Evolutionary conservation across 345 rosid genomes (phyloP).

Genomic region (Hibiscus trionum): DNA sequence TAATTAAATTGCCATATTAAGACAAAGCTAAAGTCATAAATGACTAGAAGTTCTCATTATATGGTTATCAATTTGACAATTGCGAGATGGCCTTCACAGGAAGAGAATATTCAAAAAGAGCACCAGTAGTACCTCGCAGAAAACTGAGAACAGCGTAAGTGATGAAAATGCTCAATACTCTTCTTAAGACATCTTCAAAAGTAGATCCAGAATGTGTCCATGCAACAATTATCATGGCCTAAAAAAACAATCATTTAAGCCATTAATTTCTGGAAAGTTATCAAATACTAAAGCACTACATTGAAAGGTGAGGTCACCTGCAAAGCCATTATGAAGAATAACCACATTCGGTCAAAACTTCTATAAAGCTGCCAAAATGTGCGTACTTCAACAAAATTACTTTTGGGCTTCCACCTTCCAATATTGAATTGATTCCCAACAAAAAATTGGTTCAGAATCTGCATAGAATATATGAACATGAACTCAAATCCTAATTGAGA

Average conservation of each 20-base stretch:
- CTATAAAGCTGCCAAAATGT: conserved; percentile 90
- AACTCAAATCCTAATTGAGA: background rate
- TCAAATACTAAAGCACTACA: conserved; percentile 5
- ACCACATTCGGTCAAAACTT: conserved; percentile 97
- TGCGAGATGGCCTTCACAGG: background rate
- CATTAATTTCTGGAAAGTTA: conserved; percentile 11
- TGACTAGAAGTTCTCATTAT: background rate
- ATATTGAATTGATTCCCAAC: conserved; percentile 23
- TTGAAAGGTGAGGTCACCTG: conserved; percentile 45
- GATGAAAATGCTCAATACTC: conserved; percentile 75
- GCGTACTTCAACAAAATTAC: conserved; percentile 95
- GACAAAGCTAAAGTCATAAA: background rate
- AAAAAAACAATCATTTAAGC: conserved; percentile 23
- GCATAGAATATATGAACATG: conserved; percentile 10
- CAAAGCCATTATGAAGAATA: conserved; percentile 73
- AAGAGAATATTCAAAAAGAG: background rate
- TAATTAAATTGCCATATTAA: background rate
- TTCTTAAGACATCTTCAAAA: conserved; percentile 46
- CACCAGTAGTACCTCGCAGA: conserved; percentile 51
- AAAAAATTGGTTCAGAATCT: conserved; percentile 1
- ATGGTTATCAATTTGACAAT: background rate
- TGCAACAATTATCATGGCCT: conserved; percentile 90
- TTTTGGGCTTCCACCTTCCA: conserved; percentile 70
- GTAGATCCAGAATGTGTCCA: conserved; percentile 63
- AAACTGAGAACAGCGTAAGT: conserved; percentile 81